A percentile compares a stretch with the other conserved stretches of the same genome.
These are phyloP conservation scores for Aphanomyces cochlioides DNA, from an alignment of 352 stramenopile species.

Conservation along the genomic window DNA sequence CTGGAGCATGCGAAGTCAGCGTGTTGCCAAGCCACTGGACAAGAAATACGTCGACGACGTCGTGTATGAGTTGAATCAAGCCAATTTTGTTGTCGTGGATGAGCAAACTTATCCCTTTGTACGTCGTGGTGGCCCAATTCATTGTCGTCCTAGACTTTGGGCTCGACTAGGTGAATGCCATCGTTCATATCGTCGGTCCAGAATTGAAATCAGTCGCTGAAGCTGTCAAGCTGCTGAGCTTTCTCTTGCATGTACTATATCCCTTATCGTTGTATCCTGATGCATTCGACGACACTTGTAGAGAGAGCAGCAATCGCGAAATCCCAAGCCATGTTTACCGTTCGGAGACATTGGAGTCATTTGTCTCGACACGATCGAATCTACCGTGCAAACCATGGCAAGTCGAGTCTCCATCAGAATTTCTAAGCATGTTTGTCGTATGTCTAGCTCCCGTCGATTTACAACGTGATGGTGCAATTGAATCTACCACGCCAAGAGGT, in stretches of 20 bases:
- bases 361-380: conserved; percentile 41
- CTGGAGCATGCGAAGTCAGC: background rate
- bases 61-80: conserved; percentile 18
- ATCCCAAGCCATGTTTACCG: conserved; percentile 43
- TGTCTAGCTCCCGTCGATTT: conserved; percentile 34
- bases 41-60: conserved; percentile 19
- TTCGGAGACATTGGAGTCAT: conserved; percentile 39
- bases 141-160: background rate
- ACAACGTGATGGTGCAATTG: conserved; percentile 43
- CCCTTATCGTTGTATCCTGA: background rate
- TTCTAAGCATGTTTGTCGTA: background rate
- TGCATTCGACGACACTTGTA: conserved; percentile 28
- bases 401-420: background rate
- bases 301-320: conserved; percentile 46
- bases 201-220: conserved; percentile 42
- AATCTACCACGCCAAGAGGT: conserved; percentile 35
- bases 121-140: background rate
- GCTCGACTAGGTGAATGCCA: conserved; percentile 29
- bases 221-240: conserved; percentile 43
- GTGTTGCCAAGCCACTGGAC: background rate
- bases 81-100: conserved; percentile 15
- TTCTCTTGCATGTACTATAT: conserved; percentile 36
- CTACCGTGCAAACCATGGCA: conserved; percentile 4
- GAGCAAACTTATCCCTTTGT: background rate
- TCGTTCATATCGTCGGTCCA: conserved; percentile 39